Evolutionary conservation across 352 stramenopile species (phyloP).

Genomic region (Phytophthora sojae): DNA sequence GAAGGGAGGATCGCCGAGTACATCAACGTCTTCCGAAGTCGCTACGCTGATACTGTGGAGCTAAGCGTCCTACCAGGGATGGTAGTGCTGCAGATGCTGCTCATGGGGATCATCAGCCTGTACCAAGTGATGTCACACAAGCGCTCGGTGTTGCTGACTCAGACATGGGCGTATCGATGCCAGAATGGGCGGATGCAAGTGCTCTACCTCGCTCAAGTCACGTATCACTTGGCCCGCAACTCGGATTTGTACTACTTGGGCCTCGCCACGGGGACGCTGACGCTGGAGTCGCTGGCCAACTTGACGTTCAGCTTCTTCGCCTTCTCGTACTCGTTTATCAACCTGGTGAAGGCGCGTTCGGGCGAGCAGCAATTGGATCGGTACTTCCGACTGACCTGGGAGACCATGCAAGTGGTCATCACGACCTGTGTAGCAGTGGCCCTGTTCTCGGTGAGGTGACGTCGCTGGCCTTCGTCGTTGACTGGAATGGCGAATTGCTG

Average conservation of each 20-base stretch:
- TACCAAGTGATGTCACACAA: slow-evolving; percentile 40
- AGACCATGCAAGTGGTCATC: slow-evolving; percentile 33
- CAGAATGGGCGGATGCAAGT: slow-evolving; percentile 25
- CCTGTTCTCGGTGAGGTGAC: slow-evolving; percentile 23
- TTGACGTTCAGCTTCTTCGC: slow-evolving; percentile 30
- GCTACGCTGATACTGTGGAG: slow-evolving; percentile 15
- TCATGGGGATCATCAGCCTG: slow-evolving; percentile 33
- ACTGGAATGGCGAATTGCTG: slow-evolving; percentile 30
- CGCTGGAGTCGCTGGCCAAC: slow-evolving; percentile 28
- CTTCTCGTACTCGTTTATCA: slow-evolving; percentile 39
- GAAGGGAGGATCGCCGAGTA: slow-evolving; percentile 10
- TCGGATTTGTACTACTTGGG: slow-evolving; percentile 8
- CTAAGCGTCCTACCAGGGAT: slow-evolving; percentile 26
- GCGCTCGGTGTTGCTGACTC: slow-evolving; percentile 25
- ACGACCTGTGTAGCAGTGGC: slow-evolving; percentile 13
- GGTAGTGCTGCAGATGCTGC: slow-evolving; percentile 27
- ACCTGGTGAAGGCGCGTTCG: slow-evolving; percentile 32
- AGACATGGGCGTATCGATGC: slow-evolving; percentile 28
- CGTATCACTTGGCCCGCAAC: slow-evolving; percentile 22
- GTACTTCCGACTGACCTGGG: slow-evolving; percentile 43
- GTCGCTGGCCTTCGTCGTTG: slow-evolving; percentile 32
- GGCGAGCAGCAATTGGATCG: slow-evolving; percentile 41
- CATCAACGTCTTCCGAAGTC: slow-evolving; percentile 22
- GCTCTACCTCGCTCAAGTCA: slow-evolving; percentile 20
- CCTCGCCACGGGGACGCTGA: slow-evolving; percentile 15